A percentile compares a stretch with the other conserved stretches of the same genome.
Conservation (phyloP, 768 basidiomycete species). For the Lentinula sp. region DNA sequence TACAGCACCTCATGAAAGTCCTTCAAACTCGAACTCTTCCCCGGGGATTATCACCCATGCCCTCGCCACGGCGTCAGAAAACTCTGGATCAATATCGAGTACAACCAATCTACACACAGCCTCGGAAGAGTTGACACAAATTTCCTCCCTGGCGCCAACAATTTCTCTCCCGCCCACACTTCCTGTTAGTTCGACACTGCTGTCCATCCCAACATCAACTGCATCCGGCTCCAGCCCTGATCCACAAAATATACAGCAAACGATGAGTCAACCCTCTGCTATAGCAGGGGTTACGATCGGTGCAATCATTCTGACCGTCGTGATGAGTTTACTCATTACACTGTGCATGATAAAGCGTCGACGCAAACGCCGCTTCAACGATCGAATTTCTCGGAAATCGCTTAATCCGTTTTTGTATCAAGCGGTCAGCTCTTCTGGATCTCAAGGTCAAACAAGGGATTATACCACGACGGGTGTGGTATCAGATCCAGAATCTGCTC, state of each 20-base stretch:
- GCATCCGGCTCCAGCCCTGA: neutral
- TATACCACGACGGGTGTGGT: neutral
- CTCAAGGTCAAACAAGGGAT: neutral
- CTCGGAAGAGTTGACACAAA: neutral
- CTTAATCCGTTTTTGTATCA: neutral
- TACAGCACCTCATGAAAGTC: neutral
- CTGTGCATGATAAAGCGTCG: neutral
- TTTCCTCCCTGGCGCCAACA: neutral
- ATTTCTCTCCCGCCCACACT: neutral
- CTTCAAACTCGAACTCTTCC: too few species aligned
- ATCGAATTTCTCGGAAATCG: neutral
- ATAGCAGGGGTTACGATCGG: neutral
- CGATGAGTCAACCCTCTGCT: neutral
- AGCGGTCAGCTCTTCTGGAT: neutral
- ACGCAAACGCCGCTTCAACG: neutral
- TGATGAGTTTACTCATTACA: neutral
- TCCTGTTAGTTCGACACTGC: neutral
- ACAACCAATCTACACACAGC: neutral
- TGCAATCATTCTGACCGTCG: neutral
- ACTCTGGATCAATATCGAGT: neutral
- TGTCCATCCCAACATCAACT: neutral
- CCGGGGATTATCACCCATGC: too few species aligned
- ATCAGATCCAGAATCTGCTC: neutral
- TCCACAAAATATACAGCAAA: neutral
- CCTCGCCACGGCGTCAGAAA: neutral